A percentile compares a stretch with the other conserved stretches of the same genome.
phyloP scores from a whole-genome alignment of 306 rosid genomes.

The Rosa chinensis region DNA sequence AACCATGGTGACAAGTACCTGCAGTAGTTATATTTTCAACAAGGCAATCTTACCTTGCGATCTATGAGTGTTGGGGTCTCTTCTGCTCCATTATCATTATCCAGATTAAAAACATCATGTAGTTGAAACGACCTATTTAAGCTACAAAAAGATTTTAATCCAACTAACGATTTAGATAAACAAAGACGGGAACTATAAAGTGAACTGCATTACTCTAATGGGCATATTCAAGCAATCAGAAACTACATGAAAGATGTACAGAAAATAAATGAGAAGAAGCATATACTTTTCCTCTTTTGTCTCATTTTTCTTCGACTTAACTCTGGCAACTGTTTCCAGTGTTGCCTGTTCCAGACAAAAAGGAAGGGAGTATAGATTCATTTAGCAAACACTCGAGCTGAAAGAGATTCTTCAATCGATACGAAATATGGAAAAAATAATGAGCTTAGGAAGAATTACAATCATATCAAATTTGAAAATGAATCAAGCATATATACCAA shows the following conservation, averaged over 20 bases:
- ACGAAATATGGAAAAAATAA: neutral
- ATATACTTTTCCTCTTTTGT: slow-evolving; percentile 92
- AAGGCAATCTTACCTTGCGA: slow-evolving; percentile 68
- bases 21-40: slow-evolving; percentile 13
- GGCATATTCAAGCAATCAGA: slow-evolving; percentile 14
- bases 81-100: slow-evolving; percentile 76
- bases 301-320: slow-evolving; percentile 89
- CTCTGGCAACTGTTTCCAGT: slow-evolving; percentile 98
- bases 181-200: neutral
- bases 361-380: slow-evolving; percentile 7
- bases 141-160: slow-evolving; percentile 11
- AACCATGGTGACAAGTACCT: neutral
- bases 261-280: slow-evolving; percentile 35
- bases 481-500: neutral
- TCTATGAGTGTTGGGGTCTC: slow-evolving; percentile 95
- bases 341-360: slow-evolving; percentile 72
- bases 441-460: slow-evolving; percentile 7
- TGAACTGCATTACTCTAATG: slow-evolving; percentile 11
- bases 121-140: slow-evolving; percentile 74
- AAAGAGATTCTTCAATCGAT: neutral
- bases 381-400: slow-evolving; percentile 19
- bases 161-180: neutral
- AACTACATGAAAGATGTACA: slow-evolving; percentile 17
- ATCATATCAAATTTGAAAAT: slow-evolving; percentile 8
- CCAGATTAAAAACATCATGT: slow-evolving; percentile 78